Percentiles rank a stretch among this genome's conserved stretches.
Evolutionary conservation across 768 basidiomycete species (phyloP).

Genomic region (Termitomyces bulborhizus): DNA sequence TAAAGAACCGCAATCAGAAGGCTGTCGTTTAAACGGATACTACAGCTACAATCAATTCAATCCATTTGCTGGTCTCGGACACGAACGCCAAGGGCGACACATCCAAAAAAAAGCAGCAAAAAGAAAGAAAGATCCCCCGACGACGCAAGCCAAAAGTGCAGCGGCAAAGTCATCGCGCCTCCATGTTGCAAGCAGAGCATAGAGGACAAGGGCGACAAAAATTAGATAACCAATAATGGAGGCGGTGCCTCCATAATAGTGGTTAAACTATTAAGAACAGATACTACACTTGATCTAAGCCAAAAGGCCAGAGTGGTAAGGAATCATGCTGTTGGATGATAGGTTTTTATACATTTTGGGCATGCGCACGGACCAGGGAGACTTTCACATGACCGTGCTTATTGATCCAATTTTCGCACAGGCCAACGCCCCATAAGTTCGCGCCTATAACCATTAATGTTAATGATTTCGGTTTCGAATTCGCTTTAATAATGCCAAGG

Average conservation of each 20-base stretch:
- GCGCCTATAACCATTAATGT: too few relatives aligned
- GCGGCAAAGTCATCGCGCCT: slow-evolving; percentile 49
- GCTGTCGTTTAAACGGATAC: too few relatives aligned
- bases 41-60: background rate
- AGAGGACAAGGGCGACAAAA: slow-evolving; percentile 44
- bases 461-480: too few relatives aligned
- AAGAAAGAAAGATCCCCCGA: slow-evolving; percentile 39
- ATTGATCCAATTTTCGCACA: too few relatives aligned
- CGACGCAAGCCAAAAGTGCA: slow-evolving; percentile 58
- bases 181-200: slow-evolving; percentile 57
- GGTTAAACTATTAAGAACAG: slow-evolving; percentile 87
- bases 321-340: too few relatives aligned
- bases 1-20: too few relatives aligned
- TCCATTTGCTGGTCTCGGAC: background rate
- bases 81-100: background rate
- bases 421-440: too few relatives aligned
- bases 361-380: background rate
- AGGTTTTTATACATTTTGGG: background rate
- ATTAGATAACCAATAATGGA: slow-evolving; percentile 52
- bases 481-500: too few relatives aligned
- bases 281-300: slow-evolving; percentile 98
- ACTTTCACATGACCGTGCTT: background rate
- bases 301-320: slow-evolving; percentile 90
- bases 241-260: slow-evolving; percentile 53
- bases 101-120: background rate